Conservation (phyloP, 192 early-diverging fungal genomes). For the Entomortierella parvispora region DNA sequence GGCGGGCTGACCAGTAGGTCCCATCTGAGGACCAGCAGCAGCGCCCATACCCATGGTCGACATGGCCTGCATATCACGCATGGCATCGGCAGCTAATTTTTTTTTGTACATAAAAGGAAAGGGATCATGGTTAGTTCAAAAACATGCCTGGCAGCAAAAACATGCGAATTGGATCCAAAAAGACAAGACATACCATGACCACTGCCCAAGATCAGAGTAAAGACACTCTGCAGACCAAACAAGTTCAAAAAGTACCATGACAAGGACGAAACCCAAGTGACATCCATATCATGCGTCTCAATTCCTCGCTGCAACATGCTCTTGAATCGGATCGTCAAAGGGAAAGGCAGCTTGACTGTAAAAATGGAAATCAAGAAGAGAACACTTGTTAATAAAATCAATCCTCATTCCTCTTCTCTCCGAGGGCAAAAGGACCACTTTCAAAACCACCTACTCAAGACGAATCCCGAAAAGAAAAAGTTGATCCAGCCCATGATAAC, state of each 20-base stretch:
- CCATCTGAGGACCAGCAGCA: slow-evolving; percentile 65
- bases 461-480: slow-evolving; percentile 98
- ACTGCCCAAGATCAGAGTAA: slow-evolving; percentile 91
- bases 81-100: slow-evolving; percentile 77
- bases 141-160: too few relatives aligned
- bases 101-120: too few relatives aligned
- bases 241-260: slow-evolving; percentile 99
- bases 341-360: slow-evolving; percentile 94
- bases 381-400: too few relatives aligned
- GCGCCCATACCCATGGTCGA: slow-evolving; percentile 78
- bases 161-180: too few relatives aligned
- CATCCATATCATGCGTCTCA: slow-evolving; percentile 96
- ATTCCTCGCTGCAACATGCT: slow-evolving; percentile 97
- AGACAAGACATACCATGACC: slow-evolving; percentile 72
- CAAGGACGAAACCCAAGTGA: slow-evolving; percentile 95
- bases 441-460: slow-evolving; percentile 92
- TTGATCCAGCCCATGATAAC: slow-evolving; percentile 99
- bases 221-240: slow-evolving; percentile 93
- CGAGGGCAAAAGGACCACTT: too few relatives aligned
- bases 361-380: background rate
- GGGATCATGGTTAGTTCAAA: too few relatives aligned
- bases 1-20: slow-evolving; percentile 75
- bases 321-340: slow-evolving; percentile 96
- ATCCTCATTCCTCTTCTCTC: too few relatives aligned
- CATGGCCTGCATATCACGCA: slow-evolving; percentile 94